Percentiles rank a stretch among this genome's conserved stretches.
Evolutionary conservation across 805 yeast genomes (phyloP).

Genomic region (Yarrowia sp.): DNA sequence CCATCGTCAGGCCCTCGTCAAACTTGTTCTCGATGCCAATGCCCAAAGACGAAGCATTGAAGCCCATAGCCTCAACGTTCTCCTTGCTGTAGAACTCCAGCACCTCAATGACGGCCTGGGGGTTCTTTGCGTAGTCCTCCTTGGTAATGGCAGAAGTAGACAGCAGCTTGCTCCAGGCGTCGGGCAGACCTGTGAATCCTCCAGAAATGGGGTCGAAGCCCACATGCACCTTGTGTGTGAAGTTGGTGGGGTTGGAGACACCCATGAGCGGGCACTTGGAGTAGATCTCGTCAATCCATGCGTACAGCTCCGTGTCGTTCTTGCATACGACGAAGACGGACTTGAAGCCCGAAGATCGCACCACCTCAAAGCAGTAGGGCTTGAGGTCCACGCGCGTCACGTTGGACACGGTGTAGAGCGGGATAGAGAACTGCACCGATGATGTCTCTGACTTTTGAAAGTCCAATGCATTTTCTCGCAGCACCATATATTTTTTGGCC

Average conservation of each 20-base stretch:
- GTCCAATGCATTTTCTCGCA: slow-evolving; percentile 69
- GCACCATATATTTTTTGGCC: slow-evolving; percentile 81
- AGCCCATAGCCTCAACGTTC: slow-evolving; percentile 31
- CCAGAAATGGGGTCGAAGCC: slow-evolving; percentile 84
- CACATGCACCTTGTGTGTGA: slow-evolving; percentile 93
- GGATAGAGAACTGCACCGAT: slow-evolving; percentile 42
- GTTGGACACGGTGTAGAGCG: slow-evolving; percentile 56
- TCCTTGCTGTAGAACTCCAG: slow-evolving; percentile 63
- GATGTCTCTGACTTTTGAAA: slow-evolving; percentile 54
- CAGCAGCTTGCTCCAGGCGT: slow-evolving; percentile 83
- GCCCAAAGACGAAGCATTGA: slow-evolving; percentile 4
- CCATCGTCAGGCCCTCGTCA: slow-evolving; percentile 15
- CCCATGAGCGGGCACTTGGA: slow-evolving; percentile 42
- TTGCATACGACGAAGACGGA: slow-evolving; percentile 73
- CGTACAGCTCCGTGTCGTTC: slow-evolving; percentile 71
- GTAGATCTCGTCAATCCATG: slow-evolving; percentile 85
- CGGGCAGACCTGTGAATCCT: slow-evolving; percentile 86
- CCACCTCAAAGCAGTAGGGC: slow-evolving; percentile 78
- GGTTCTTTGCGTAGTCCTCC: slow-evolving; percentile 85
- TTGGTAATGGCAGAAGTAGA: slow-evolving; percentile 83
- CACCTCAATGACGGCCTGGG: slow-evolving; percentile 90
- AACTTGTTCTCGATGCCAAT: slow-evolving; percentile 21
- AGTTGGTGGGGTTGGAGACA: slow-evolving; percentile 90
- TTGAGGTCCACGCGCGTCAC: slow-evolving; percentile 67
- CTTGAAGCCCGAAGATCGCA: slow-evolving; percentile 45